These are phyloP conservation scores for Lyophyllum shimeji DNA, from an alignment of 768 basidiomycete genomes.

Conservation along the genomic window DNA sequence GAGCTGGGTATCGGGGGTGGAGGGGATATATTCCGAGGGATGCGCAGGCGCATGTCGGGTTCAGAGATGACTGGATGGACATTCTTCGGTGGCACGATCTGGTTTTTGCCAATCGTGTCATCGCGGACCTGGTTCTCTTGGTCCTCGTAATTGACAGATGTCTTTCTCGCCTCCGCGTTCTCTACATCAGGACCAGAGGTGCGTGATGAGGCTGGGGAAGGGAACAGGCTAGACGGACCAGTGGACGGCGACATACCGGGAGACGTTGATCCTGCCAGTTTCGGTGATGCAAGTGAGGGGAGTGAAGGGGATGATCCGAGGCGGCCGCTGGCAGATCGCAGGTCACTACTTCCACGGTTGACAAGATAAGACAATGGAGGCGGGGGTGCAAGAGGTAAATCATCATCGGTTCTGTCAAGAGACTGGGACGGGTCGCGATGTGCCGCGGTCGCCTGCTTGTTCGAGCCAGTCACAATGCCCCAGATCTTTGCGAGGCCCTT, in stretches of 20 bases:
- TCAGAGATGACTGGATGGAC: constrained; percentile 61
- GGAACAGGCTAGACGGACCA: constrained; percentile 71
- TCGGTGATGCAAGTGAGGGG: constrained; percentile 57
- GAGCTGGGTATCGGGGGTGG: constrained; percentile 25
- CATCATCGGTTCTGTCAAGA: constrained; percentile 57
- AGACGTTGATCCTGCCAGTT: constrained; percentile 45
- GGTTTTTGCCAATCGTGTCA: constrained; percentile 31
- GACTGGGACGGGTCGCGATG: constrained; percentile 36
- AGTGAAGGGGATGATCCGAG: constrained; percentile 73
- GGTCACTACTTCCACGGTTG: constrained; percentile 52
- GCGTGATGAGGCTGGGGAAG: constrained; percentile 75
- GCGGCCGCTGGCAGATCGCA: constrained; percentile 39
- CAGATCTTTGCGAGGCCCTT: constrained; percentile 80
- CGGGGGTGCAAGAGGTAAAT: constrained; percentile 82
- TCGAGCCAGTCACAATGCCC: constrained; percentile 68
- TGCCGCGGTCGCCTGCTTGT: constrained; percentile 36
- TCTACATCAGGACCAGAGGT: constrained; percentile 60
- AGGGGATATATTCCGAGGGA: constrained; percentile 30
- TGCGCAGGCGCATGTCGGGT: constrained; percentile 56
- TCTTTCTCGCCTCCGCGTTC: constrained; percentile 38
- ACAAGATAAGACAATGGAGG: constrained; percentile 91
- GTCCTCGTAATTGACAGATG: constrained; percentile 43
- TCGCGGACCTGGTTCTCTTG: constrained; percentile 35
- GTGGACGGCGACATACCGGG: constrained; percentile 73
- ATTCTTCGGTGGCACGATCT: constrained; percentile 30